Evolutionary conservation across 2,329 filamentous ascomycete genomes (phyloP).

Genomic region (Pezicula carpinea): DNA sequence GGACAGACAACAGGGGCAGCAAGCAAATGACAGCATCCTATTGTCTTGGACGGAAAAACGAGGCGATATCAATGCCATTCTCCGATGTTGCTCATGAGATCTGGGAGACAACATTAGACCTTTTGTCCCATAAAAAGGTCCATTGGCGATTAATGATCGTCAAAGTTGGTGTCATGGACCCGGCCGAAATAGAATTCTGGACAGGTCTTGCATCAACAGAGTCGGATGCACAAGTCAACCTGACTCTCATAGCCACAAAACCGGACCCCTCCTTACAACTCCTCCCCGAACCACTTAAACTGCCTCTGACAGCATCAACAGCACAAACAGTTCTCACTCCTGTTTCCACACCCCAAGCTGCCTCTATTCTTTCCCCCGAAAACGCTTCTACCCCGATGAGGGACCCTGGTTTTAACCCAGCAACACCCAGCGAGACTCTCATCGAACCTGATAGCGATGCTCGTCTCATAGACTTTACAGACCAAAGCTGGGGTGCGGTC

Average conservation of each 20-base stretch:
- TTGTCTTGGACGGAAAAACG: slow-evolving; percentile 59
- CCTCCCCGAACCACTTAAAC: slow-evolving; percentile 48
- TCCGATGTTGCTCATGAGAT: slow-evolving; percentile 68
- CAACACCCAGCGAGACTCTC: slow-evolving; percentile 34
- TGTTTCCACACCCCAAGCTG: slow-evolving; percentile 58
- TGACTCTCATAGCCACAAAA: slow-evolving; percentile 62
- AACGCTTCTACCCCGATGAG: slow-evolving; percentile 31
- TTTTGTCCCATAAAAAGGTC: slow-evolving; percentile 65
- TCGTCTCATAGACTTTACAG: slow-evolving; percentile 65
- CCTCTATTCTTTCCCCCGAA: slow-evolving; percentile 55
- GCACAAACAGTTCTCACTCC: slow-evolving; percentile 49
- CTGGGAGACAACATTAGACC: slow-evolving; percentile 72
- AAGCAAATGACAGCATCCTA: slow-evolving; percentile 72
- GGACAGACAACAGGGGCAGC: slow-evolving; percentile 73
- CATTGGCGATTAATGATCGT: slow-evolving; percentile 75
- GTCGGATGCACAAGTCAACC: slow-evolving; percentile 42
- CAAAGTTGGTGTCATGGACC: slow-evolving; percentile 64
- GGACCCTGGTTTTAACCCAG: slow-evolving; percentile 24
- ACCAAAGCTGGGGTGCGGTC: slow-evolving; percentile 73
- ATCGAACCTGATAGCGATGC: slow-evolving; percentile 58
- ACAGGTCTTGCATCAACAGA: slow-evolving; percentile 47
- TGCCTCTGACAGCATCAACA: slow-evolving; percentile 38
- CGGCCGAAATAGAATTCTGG: slow-evolving; percentile 60
- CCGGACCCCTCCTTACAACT: slow-evolving; percentile 60
- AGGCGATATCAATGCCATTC: slow-evolving; percentile 47